A percentile compares a stretch with the other conserved stretches of the same genome.
Evolutionary conservation across 108 stramenopile species (phyloP).

Genomic region (Asterionellopsis glacialis): DNA sequence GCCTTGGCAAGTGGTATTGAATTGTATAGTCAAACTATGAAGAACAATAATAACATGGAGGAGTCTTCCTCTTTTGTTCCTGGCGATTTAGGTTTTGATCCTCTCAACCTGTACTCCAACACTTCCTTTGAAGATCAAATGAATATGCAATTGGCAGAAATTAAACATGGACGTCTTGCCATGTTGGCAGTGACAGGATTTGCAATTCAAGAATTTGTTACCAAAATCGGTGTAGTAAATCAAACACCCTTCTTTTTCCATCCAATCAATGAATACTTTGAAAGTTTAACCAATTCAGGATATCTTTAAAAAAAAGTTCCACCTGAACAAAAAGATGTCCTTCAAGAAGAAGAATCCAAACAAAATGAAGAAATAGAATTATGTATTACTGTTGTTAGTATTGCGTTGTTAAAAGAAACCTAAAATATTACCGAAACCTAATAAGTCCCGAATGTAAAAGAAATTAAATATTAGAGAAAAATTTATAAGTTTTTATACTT

Average conservation of each 20-base stretch:
- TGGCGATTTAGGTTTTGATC: conserved; percentile 86
- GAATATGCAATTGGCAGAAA: conserved; percentile 46
- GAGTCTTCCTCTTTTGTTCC: conserved; percentile 29
- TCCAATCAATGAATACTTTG: conserved; percentile 31
- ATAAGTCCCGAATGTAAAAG: too few species aligned
- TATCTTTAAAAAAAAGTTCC: conserved; percentile 67
- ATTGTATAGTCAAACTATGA: conserved; percentile 9
- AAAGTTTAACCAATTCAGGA: conserved; percentile 68
- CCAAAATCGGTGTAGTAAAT: conserved; percentile 44
- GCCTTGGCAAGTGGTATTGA: conserved; percentile 36
- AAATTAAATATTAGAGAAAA: too few species aligned
- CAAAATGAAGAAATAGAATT: too few species aligned
- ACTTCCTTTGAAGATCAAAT: conserved; percentile 20
- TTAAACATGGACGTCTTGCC: conserved; percentile 75
- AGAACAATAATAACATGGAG: conserved; percentile 11
- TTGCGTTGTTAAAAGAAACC: too few species aligned
- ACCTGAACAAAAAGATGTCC: too few species aligned
- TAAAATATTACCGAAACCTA: too few species aligned
- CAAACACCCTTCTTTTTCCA: conserved; percentile 66
- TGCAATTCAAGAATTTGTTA: conserved; percentile 58
- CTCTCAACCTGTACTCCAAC: conserved; percentile 59
- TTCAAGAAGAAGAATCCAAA: too few species aligned
- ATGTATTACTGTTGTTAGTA: too few species aligned
- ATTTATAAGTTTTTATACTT: too few species aligned
- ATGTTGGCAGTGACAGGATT: conserved; percentile 74